Evolutionary conservation across 345 rosid genomes (phyloP).

Genomic region (Ceriops tagal): DNA sequence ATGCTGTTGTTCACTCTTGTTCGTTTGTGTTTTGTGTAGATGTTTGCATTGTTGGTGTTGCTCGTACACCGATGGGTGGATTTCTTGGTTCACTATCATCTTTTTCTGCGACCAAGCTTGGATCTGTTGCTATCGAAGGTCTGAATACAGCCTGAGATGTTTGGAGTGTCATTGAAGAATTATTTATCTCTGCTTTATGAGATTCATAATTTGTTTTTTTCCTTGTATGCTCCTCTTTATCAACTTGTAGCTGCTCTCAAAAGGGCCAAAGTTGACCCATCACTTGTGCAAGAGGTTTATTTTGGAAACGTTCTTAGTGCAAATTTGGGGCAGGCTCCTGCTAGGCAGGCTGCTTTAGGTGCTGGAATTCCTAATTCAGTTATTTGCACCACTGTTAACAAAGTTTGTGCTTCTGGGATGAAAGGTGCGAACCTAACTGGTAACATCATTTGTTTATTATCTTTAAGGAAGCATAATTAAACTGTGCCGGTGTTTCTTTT

Average conservation of each 20-base stretch:
- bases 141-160: not conserved
- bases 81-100: constrained; percentile 86
- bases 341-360: constrained; percentile 96
- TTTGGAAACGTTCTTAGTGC: constrained; percentile 97
- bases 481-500: not conserved
- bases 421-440: constrained; percentile 50
- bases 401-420: constrained; percentile 99
- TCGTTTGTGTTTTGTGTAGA: constrained; percentile 40
- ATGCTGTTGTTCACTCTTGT: constrained; percentile 4
- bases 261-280: constrained; percentile 82
- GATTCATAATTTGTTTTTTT: not conserved
- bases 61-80: constrained; percentile 96
- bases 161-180: not conserved
- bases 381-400: constrained; percentile 83
- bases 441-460: constrained; percentile 5
- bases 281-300: constrained; percentile 84
- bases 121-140: constrained; percentile 87
- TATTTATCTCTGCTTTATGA: constrained; percentile 2
- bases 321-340: constrained; percentile 98
- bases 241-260: constrained; percentile 73
- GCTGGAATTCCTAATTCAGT: constrained; percentile 92
- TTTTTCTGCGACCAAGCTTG: constrained; percentile 88
- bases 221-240: constrained; percentile 3
- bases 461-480: not conserved
- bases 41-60: constrained; percentile 97